A percentile compares a stretch with the other conserved stretches of the same genome.
These are phyloP conservation scores for Herpomyces periplanetae DNA, from an alignment of 2,329 filamentous ascomycete genomes.

Conservation along the genomic window DNA sequence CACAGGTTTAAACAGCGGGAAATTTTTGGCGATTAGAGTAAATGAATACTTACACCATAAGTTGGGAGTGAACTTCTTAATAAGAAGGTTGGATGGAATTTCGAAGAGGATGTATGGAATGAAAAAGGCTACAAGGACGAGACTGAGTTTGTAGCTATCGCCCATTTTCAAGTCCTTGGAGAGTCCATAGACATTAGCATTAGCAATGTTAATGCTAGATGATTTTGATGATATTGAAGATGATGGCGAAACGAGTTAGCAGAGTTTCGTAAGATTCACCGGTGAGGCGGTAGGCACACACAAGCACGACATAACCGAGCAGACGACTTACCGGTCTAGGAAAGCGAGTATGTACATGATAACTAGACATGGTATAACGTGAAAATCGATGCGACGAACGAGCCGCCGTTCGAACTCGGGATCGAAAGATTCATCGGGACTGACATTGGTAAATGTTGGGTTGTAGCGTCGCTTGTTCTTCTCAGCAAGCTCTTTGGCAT, in stretches of 20 bases:
- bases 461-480: no score
- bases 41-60: constrained; percentile 19
- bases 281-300: no score
- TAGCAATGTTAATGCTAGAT: constrained; percentile 46
- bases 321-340: constrained; percentile 22
- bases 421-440: no score
- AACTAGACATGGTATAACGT: constrained; percentile 28
- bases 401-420: constrained; percentile 23
- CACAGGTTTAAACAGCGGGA: constrained; percentile 3
- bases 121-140: constrained; percentile 40
- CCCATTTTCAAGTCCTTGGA: constrained; percentile 18
- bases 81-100: constrained; percentile 49
- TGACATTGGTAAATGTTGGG: no score
- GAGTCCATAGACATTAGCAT: constrained; percentile 26
- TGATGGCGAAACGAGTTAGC: no score
- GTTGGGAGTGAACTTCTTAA: constrained; percentile 46
- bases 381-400: constrained; percentile 26
- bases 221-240: no score
- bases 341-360: constrained; percentile 35
- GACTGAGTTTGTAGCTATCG: constrained; percentile 29
- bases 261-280: no score
- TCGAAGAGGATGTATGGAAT: constrained; percentile 50
- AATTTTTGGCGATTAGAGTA: constrained; percentile 5
- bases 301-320: no score
- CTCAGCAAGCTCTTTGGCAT: no score